Evolutionary conservation across 2,329 filamentous ascomycete genomes (phyloP).

Genomic region (Apiospora sp.): DNA sequence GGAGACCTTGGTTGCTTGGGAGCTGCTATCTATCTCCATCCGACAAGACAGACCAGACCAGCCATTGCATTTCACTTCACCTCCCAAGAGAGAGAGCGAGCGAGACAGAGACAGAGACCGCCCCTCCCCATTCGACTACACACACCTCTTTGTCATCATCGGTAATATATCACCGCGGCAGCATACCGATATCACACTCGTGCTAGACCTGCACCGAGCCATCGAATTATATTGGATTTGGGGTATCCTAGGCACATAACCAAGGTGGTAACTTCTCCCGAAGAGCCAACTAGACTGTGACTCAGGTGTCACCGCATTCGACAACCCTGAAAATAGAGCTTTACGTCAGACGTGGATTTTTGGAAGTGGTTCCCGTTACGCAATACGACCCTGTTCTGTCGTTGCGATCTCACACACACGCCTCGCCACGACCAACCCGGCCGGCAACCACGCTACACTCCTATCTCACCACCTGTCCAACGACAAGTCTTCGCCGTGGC

Average conservation of each 20-base stretch:
- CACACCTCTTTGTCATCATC: constrained; percentile 16
- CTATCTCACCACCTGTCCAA: not conserved
- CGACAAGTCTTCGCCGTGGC: constrained; percentile 28
- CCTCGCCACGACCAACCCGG: not conserved
- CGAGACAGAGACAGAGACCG: constrained; percentile 32
- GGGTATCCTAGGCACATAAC: constrained; percentile 4
- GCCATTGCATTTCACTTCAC: constrained; percentile 31
- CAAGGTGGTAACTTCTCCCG: constrained; percentile 7
- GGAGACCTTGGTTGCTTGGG: constrained; percentile 37
- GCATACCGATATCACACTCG: constrained; percentile 21
- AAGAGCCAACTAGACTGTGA: constrained; percentile 4
- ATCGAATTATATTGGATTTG: constrained; percentile 20
- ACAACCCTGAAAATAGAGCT: constrained; percentile 1
- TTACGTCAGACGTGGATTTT: constrained; percentile 17
- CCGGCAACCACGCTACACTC: not conserved
- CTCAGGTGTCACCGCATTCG: constrained; percentile 19
- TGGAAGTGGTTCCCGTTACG: constrained; percentile 18
- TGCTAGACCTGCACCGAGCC: constrained; percentile 18
- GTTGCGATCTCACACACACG: not conserved
- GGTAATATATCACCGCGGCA: constrained; percentile 19
- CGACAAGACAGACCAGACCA: constrained; percentile 34
- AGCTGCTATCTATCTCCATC: constrained; percentile 23
- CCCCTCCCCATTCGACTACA: constrained; percentile 30
- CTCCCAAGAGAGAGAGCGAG: constrained; percentile 26
- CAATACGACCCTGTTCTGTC: constrained; percentile 13